A percentile compares a stretch with the other conserved stretches of the same genome.
These are phyloP conservation scores for Trichoderma asperelloides DNA, from an alignment of 495 filamentous ascomycete species.

Conservation along the genomic window DNA sequence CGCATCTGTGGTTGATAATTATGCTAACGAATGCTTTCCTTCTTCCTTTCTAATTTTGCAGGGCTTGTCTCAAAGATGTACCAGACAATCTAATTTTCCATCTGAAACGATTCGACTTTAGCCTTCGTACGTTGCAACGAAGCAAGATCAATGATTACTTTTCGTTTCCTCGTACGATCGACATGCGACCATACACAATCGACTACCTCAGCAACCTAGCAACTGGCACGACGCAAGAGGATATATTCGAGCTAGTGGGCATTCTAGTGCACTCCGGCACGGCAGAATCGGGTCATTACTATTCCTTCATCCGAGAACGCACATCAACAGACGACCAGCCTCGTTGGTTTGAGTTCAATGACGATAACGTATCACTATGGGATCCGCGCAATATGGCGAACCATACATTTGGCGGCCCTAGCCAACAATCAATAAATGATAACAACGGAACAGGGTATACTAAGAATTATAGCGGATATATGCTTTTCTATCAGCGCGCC, in stretches of 20 bases:
- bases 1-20: background rate
- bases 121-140: slow-evolving; percentile 70
- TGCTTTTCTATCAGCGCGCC: slow-evolving; percentile 91
- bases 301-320: slow-evolving; percentile 83
- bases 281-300: slow-evolving; percentile 94
- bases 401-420: slow-evolving; percentile 71
- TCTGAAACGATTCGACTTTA: slow-evolving; percentile 94
- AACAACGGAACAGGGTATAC: slow-evolving; percentile 38
- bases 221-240: slow-evolving; percentile 41
- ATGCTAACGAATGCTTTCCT: background rate
- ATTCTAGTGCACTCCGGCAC: slow-evolving; percentile 88
- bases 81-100: slow-evolving; percentile 95
- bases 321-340: slow-evolving; percentile 41
- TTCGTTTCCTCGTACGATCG: slow-evolving; percentile 71
- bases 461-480: slow-evolving; percentile 85
- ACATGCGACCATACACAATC: slow-evolving; percentile 87
- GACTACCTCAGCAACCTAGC: slow-evolving; percentile 66
- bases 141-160: slow-evolving; percentile 97
- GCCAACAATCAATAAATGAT: slow-evolving; percentile 39
- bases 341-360: slow-evolving; percentile 90
- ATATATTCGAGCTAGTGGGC: slow-evolving; percentile 87
- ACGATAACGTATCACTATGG: slow-evolving; percentile 68
- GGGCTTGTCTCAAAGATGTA: slow-evolving; percentile 85
- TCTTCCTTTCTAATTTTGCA: slow-evolving; percentile 17
- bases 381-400: slow-evolving; percentile 62